These are phyloP conservation scores for Chernovozyma sophiae-reginae DNA, from an alignment of 1,139 yeast species.

Conservation along the genomic window DNA sequence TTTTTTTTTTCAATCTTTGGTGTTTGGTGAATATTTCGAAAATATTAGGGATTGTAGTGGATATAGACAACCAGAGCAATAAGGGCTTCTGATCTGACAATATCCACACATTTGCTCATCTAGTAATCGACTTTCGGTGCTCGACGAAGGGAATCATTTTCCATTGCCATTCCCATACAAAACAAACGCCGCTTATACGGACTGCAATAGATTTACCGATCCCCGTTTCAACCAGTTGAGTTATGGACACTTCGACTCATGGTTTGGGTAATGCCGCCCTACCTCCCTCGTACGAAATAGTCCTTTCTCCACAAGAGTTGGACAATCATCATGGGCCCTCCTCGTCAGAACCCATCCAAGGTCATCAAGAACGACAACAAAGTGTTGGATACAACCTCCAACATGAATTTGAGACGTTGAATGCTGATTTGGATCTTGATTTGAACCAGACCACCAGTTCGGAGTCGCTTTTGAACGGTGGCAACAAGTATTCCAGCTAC, in stretches of 20 bases:
- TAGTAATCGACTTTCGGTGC: no score
- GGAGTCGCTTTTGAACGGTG: slow-evolving; percentile 10
- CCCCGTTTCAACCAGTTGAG: no score
- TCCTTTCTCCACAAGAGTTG: slow-evolving; percentile 16
- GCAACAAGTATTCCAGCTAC: slow-evolving; percentile 1
- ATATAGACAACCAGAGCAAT: no score
- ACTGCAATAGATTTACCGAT: no score
- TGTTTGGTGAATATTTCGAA: no score
- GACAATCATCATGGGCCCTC: slow-evolving; percentile 3
- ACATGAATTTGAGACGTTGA: slow-evolving; percentile 45
- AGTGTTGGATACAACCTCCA: slow-evolving; percentile 44
- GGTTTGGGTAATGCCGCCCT: background rate
- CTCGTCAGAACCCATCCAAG: background rate
- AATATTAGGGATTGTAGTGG: no score
- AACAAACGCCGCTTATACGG: no score
- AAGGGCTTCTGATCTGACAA: no score
- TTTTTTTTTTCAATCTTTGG: no score
- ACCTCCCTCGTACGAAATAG: slow-evolving; percentile 8
- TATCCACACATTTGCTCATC: no score
- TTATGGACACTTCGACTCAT: background rate
- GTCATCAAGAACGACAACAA: slow-evolving; percentile 27
- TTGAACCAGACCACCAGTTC: slow-evolving; percentile 20
- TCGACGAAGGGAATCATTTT: no score
- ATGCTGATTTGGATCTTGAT: slow-evolving; percentile 46
- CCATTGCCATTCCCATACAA: no score